Conservation (phyloP, 78 protist species). For the Dictyostelium firmibasis region DNA sequence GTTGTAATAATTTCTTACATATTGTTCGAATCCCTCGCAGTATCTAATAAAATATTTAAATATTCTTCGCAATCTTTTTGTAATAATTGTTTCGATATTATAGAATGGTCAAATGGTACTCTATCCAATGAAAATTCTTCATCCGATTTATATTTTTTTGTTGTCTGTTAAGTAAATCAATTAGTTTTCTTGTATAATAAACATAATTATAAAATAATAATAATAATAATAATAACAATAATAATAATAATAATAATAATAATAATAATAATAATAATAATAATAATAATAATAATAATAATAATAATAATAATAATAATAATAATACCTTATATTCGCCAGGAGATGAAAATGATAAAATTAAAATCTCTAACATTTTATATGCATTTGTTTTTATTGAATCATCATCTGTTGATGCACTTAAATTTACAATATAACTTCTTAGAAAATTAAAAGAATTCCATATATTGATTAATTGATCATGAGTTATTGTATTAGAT, state of each 20-base stretch:
- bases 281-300: too few species aligned
- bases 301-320: neutral
- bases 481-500: neutral
- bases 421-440: neutral
- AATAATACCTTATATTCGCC: constrained; percentile 9
- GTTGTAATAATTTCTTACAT: constrained; percentile 22
- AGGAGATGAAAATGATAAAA: constrained; percentile 38
- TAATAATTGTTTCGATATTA: neutral
- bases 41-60: constrained; percentile 17
- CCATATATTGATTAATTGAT: constrained; percentile 8
- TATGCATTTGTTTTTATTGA: neutral
- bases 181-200: neutral
- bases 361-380: constrained; percentile 38
- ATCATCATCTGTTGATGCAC: constrained; percentile 20
- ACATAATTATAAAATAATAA: too few species aligned
- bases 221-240: too few species aligned
- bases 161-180: neutral
- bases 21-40: neutral
- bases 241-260: too few species aligned
- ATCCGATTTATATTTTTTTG: constrained; percentile 22
- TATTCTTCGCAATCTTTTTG: constrained; percentile 13
- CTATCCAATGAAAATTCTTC: constrained; percentile 58
- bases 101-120: constrained; percentile 25
- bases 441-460: constrained; percentile 39
- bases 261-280: neutral